These are phyloP conservation scores for Cladosporium oxysporum DNA, from an alignment of 2,329 filamentous ascomycete genomes.

Conservation along the genomic window DNA sequence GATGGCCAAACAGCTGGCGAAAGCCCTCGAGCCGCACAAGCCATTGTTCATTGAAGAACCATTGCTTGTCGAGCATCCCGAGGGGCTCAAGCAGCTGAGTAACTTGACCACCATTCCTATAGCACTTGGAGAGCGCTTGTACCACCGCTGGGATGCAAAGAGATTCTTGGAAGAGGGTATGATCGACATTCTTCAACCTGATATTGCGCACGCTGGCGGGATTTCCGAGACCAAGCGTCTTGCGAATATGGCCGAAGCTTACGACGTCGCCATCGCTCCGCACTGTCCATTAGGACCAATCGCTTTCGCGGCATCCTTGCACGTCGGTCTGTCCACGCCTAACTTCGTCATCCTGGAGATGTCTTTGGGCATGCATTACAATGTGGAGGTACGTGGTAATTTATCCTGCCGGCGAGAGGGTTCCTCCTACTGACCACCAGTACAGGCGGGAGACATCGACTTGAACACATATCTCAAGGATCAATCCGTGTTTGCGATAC, in stretches of 20 bases:
- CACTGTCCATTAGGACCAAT: constrained; percentile 73
- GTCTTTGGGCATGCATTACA: constrained; percentile 78
- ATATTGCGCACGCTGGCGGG: constrained; percentile 69
- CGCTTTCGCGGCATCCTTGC: constrained; percentile 68
- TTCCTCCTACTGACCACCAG: neutral
- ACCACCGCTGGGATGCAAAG: constrained; percentile 71
- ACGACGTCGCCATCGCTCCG: constrained; percentile 71
- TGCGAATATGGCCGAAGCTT: constrained; percentile 68
- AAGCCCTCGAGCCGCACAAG: constrained; percentile 63
- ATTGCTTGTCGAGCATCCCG: constrained; percentile 66
- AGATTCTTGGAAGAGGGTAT: constrained; percentile 67
- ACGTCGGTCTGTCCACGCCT: constrained; percentile 60
- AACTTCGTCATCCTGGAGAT: constrained; percentile 77
- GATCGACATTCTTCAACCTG: constrained; percentile 69
- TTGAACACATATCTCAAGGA: constrained; percentile 41
- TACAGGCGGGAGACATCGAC: constrained; percentile 57
- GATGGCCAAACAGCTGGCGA: constrained; percentile 74
- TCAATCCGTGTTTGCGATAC: constrained; percentile 27
- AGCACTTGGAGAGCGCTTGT: constrained; percentile 69
- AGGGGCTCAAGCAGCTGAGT: constrained; percentile 62
- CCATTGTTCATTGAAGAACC: constrained; percentile 76
- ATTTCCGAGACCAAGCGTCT: constrained; percentile 71
- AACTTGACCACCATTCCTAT: constrained; percentile 62
- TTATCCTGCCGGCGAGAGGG: constrained; percentile 50
- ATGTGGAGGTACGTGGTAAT: constrained; percentile 45